Evolutionary conservation across 495 filamentous ascomycete genomes (phyloP), one percentile per base, ranked within the genome.

Genomic region (Usnea hakonensis): DNA sequence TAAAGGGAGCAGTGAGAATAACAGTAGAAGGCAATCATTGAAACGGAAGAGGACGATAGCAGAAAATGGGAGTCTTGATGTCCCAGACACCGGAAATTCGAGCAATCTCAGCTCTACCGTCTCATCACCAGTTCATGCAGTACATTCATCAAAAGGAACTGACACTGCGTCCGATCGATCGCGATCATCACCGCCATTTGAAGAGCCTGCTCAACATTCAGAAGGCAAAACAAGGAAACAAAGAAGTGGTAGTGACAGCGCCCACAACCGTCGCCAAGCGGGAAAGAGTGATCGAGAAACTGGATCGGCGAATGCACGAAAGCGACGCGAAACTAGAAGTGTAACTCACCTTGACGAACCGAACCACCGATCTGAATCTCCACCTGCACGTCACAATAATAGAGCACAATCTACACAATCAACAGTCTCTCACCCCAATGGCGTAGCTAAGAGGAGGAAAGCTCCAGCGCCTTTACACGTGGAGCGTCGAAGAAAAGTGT

Each of bases 371-470:
- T 91, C 88, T 3, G 67, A 81, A 13, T 91, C 89, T 9, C 89
- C 84, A 52, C 80, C 81, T 28, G 68, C 76, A 37, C 82, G 81
- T 41, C 67, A 71, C 5, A 80, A 87, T 64, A 81, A 86, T 65
- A 82, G 87, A 66, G 86, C 85, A 62, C 72, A 78, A 46, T 90
- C 88, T 23, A 86, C 81, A 19, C 87, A 88, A 40, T 75, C 83
- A 33, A 58, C 60, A 32, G 50, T 52, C 23, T 41, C 64, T 19
- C 65, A 72, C 37, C 61, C 70, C 28, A 52, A 52, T 16, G 61
- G 71, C 5, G 77, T 77, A 65, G 58, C 55, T 14, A 71, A 71
- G 38, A 48, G 61, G 53, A 78, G 72, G 60, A 81, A 77, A 56
- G 70, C 71, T 1, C 78, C 77, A 5, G 72, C 78, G 3, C 85